phyloP scores from a whole-genome alignment of 2,329 filamentous ascomycete genomes.

The Aureobasidium sp. region DNA sequence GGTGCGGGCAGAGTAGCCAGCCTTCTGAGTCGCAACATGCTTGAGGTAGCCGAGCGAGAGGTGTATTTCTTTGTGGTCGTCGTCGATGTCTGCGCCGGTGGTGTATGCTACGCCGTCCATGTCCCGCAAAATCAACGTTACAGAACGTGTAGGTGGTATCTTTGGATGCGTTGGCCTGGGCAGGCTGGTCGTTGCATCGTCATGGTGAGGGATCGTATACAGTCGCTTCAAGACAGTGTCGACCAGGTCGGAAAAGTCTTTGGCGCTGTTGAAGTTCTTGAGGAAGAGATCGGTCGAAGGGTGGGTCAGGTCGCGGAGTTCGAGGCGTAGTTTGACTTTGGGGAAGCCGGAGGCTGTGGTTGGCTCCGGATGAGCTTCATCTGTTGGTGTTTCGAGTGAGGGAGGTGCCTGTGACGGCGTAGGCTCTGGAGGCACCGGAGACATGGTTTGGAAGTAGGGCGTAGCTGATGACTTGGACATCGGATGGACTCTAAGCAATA shows the following conservation, averaged over 20 bases:
- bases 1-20: conserved; percentile 37
- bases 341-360: conserved; percentile 26
- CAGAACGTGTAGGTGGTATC: conserved; percentile 65
- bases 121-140: conserved; percentile 72
- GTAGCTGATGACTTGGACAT: conserved; percentile 5
- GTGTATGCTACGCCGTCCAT: conserved; percentile 89
- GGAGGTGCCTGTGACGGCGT: conserved; percentile 16
- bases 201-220: conserved; percentile 45
- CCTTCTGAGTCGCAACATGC: background rate
- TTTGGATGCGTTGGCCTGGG: conserved; percentile 15
- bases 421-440: conserved; percentile 16
- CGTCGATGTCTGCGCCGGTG: conserved; percentile 67
- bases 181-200: background rate
- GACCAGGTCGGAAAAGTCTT: conserved; percentile 57
- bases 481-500: background rate
- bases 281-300: conserved; percentile 63
- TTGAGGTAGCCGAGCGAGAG: conserved; percentile 72
- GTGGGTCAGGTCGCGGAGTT: conserved; percentile 45
- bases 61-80: conserved; percentile 89
- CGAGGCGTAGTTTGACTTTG: conserved; percentile 41
- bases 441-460: conserved; percentile 20
- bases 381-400: background rate
- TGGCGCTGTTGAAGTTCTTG: conserved; percentile 53
- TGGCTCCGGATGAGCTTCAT: conserved; percentile 15
- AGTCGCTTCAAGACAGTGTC: conserved; percentile 63